These are phyloP conservation scores for Xylaria sp. DNA, from an alignment of 2,329 filamentous ascomycete genomes.

Conservation along the genomic window DNA sequence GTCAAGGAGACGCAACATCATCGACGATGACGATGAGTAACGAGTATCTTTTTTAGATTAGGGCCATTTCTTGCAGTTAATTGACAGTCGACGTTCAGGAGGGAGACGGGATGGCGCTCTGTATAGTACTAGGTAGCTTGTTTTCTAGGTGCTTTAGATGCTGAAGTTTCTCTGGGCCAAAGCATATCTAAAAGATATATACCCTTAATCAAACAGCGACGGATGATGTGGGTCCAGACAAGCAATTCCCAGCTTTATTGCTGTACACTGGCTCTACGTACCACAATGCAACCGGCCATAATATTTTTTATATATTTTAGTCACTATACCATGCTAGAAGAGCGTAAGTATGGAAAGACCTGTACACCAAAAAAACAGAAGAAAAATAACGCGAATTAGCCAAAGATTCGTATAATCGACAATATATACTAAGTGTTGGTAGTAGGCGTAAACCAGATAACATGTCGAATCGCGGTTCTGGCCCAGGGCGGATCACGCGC, in stretches of 20 bases:
- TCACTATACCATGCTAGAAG: too few species aligned
- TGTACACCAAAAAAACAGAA: too few species aligned
- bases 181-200: neutral
- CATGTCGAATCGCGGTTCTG: too few species aligned
- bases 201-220: neutral
- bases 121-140: too few species aligned
- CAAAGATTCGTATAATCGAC: too few species aligned
- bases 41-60: constrained; percentile 2
- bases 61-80: neutral
- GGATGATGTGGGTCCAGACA: neutral
- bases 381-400: too few species aligned
- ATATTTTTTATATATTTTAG: too few species aligned
- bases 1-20: constrained; percentile 59
- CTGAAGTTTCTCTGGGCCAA: neutral
- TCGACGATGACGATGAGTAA: constrained; percentile 62
- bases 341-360: too few species aligned
- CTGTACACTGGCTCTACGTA: neutral
- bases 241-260: neutral
- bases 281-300: neutral
- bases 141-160: too few species aligned
- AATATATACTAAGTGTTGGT: too few species aligned
- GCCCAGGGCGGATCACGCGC: constrained; percentile 22
- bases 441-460: too few species aligned
- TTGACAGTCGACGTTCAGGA: too few species aligned
- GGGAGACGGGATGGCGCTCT: neutral